Base-by-base conservation (phyloP, 352 stramenopile species). In the Phytophthora europaea region DNA sequence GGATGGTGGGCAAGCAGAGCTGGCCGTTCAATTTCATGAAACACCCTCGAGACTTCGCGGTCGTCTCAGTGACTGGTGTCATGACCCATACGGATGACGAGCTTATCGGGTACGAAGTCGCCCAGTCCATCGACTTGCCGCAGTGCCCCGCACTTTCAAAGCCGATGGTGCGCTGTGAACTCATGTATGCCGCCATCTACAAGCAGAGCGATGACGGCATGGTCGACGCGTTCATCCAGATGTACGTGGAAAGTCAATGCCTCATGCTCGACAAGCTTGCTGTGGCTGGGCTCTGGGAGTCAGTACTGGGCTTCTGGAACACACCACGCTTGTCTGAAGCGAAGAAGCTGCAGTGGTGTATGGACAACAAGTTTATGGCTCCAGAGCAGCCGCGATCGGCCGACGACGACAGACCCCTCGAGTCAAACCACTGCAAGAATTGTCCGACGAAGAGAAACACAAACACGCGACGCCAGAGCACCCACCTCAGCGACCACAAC, bases 111-210 rank as follows among this genome's bases (percentile, higher is more conserved):
- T 82, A 76, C 53, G 72, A 82, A 54, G 58, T 82, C 28, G 67
- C 72, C 10, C 78, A 88, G 60, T 84, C 83, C 38, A 68, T 88
- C 13, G 48, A 61, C 6, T 9, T 72, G 57, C 59, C 59, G 20
- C 23, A 62, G n/a, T 65, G 56, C 60, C 16, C 54, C 2, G 34
- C 23, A 16, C 55, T 63, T 4, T 33, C 54, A 4, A 54, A 70
- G 61, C 47, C 59, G 45, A 55, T 65, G 43, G 45, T 56, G n/a
- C 64, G 64, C 13, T 45, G 43, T 22, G 59, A 64, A 33, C 51
- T 67, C 52, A 63, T 63, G 63, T 31, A 54, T 22, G 40, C 54
- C 1, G 43, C 64, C 12, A 34, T 73, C 22, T 73, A 61, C 65
- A 58, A 31, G 18, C 20, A 73, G 26, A n/a, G n/a, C 1, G 47